A percentile compares a stretch with the other conserved stretches of the same genome.
phyloP scores from a whole-genome alignment of 805 yeast genomes.

The Wickerhamiella galacta region DNA sequence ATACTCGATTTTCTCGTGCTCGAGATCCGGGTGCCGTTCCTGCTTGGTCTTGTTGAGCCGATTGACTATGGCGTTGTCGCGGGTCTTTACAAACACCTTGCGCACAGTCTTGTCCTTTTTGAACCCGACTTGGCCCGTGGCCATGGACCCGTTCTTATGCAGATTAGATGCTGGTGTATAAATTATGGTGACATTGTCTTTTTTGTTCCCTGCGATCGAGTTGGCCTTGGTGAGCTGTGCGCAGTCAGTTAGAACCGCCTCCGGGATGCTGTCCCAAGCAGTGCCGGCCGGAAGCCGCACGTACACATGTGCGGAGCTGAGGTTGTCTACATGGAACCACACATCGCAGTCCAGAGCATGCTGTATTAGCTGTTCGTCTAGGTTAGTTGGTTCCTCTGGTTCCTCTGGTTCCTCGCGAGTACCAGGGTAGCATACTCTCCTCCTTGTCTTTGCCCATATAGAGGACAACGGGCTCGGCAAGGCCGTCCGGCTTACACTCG shows the following conservation, averaged over 20 bases:
- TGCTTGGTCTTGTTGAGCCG: slow-evolving; percentile 46
- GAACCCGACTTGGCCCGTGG: slow-evolving; percentile 63
- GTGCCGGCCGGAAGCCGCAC: slow-evolving; percentile 37
- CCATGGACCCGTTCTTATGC: slow-evolving; percentile 53
- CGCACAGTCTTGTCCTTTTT: slow-evolving; percentile 39
- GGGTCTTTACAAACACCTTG: slow-evolving; percentile 34
- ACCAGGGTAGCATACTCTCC: slow-evolving; percentile 29
- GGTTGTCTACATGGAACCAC: slow-evolving; percentile 67
- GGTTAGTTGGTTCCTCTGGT: neutral
- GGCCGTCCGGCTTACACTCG: slow-evolving; percentile 15
- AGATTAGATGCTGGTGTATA: slow-evolving; percentile 63
- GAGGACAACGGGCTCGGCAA: slow-evolving; percentile 14
- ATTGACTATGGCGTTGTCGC: slow-evolving; percentile 44
- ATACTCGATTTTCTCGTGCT: slow-evolving; percentile 26
- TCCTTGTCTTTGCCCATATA: slow-evolving; percentile 63
- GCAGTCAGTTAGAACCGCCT: slow-evolving; percentile 35
- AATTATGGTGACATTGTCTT: slow-evolving; percentile 46
- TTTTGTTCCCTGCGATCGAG: slow-evolving; percentile 59
- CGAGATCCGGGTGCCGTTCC: slow-evolving; percentile 36
- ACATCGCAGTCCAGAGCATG: slow-evolving; percentile 48
- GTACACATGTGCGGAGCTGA: slow-evolving; percentile 65
- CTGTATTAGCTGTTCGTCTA: slow-evolving; percentile 38
- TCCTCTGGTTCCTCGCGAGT: slow-evolving; percentile 16
- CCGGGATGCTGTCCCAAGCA: slow-evolving; percentile 33
- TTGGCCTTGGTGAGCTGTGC: slow-evolving; percentile 64